A percentile compares a stretch with the other conserved stretches of the same genome.
These are phyloP conservation scores for Erigeron philadelphicus DNA, from an alignment of 140 eudicot genomes.

Conservation along the genomic window DNA sequence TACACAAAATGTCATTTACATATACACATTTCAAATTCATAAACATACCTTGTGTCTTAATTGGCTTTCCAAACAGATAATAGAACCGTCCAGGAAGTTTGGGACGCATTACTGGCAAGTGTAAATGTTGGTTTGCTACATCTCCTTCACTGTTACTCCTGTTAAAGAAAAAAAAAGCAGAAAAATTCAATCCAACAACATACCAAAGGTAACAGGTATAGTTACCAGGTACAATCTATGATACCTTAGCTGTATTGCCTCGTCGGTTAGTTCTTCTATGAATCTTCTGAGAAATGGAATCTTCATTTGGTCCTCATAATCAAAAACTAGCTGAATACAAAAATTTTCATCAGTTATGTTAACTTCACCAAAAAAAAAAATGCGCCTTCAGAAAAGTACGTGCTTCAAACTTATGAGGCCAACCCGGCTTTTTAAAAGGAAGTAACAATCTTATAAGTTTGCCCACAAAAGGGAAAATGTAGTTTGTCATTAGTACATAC, in stretches of 20 bases:
- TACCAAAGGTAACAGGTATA: background rate
- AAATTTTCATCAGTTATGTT: background rate
- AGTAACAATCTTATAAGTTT: no score
- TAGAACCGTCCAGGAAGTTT: conserved; percentile 90
- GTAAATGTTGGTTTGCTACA: conserved; percentile 64
- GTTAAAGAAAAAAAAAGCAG: background rate
- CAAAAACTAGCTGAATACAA: conserved; percentile 54
- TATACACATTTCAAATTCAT: background rate
- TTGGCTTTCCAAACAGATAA: conserved; percentile 67
- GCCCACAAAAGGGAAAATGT: no score
- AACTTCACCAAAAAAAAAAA: background rate
- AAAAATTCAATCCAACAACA: background rate
- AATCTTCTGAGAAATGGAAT: conserved; percentile 53
- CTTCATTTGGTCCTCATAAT: conserved; percentile 70
- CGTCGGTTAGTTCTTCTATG: conserved; percentile 42
- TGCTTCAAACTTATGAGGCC: no score
- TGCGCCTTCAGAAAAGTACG: no score
- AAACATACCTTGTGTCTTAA: conserved; percentile 54
- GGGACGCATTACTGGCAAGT: conserved; percentile 63
- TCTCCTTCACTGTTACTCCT: conserved; percentile 68
- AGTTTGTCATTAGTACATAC: no score
- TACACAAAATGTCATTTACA: background rate
- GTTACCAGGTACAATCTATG: background rate
- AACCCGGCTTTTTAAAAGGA: no score
- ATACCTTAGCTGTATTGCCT: conserved; percentile 58